These are phyloP conservation scores for Rugosomyces carneus DNA, from an alignment of 1,284 basidiomycete genomes.

Conservation along the genomic window DNA sequence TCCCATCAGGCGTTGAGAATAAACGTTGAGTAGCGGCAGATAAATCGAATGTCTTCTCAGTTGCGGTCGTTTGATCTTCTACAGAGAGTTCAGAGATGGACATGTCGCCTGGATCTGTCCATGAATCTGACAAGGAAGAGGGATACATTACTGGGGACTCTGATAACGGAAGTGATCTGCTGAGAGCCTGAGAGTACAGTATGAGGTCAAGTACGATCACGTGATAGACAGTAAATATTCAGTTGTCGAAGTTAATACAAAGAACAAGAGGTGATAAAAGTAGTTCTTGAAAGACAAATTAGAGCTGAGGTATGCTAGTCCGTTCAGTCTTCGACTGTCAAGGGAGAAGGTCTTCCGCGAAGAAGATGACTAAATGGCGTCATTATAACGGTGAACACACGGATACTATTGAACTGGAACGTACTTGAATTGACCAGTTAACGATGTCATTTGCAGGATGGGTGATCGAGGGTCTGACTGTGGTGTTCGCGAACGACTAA, in stretches of 20 bases:
- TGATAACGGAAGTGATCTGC: slow-evolving; percentile 45
- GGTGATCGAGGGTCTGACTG: slow-evolving; percentile 22
- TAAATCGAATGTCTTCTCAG: slow-evolving; percentile 22
- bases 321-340: slow-evolving; percentile 3
- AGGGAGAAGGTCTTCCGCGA: slow-evolving; percentile 17
- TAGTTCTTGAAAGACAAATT: no score
- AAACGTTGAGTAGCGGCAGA: slow-evolving; percentile 17
- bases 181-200: no score
- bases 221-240: no score
- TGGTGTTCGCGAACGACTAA: slow-evolving; percentile 3
- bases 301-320: not conserved
- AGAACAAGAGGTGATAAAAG: no score
- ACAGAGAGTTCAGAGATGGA: slow-evolving; percentile 60
- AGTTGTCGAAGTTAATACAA: no score
- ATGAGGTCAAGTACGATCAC: no score
- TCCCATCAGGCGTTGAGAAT: slow-evolving; percentile 5
- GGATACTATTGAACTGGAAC: slow-evolving; percentile 1
- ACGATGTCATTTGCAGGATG: slow-evolving; percentile 5
- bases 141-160: slow-evolving; percentile 40
- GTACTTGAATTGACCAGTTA: slow-evolving; percentile 17
- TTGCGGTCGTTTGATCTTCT: slow-evolving; percentile 29
- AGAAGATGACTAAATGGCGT: slow-evolving; percentile 9
- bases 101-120: slow-evolving; percentile 46
- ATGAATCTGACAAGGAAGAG: slow-evolving; percentile 37
- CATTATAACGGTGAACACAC: slow-evolving; percentile 1